Percentiles rank a stretch among this genome's conserved stretches.
These are phyloP conservation scores for Antitrichia curtipendula DNA, from an alignment of 225 moss, liverwort and hornwort genomes.

Conservation along the genomic window DNA sequence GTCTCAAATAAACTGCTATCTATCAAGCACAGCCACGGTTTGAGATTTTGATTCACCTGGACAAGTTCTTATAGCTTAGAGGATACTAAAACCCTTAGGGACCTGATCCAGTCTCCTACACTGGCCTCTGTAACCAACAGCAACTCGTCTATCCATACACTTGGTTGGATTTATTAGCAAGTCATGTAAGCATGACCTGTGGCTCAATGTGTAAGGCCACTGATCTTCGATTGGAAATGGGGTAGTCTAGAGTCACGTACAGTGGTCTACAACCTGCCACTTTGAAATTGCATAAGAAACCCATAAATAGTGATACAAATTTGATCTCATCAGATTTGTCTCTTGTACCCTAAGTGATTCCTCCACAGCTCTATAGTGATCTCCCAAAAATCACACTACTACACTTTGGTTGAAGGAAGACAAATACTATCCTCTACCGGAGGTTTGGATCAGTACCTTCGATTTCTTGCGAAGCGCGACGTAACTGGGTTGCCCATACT, in stretches of 20 bases:
- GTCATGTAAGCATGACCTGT: background rate
- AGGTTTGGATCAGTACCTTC: slow-evolving; percentile 9
- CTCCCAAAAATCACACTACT: background rate
- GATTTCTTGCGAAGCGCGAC: slow-evolving; percentile 44
- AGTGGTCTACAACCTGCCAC: background rate
- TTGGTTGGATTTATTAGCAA: background rate
- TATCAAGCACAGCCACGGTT: background rate
- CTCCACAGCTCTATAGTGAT: background rate
- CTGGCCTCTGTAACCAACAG: background rate
- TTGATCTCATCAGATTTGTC: background rate
- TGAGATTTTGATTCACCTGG: background rate
- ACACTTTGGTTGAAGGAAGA: background rate
- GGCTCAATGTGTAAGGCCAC: background rate
- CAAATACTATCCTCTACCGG: background rate
- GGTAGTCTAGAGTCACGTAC: background rate
- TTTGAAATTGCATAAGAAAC: background rate
- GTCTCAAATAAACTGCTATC: background rate
- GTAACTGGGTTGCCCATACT: slow-evolving; percentile 47
- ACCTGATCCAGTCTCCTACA: background rate
- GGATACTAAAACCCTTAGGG: background rate
- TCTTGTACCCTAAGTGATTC: background rate
- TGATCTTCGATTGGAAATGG: background rate
- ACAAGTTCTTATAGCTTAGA: background rate
- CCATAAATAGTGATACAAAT: background rate
- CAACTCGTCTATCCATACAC: background rate